A percentile compares a stretch with the other conserved stretches of the same genome.
phyloP scores from a whole-genome alignment of 805 yeast genomes.

The Yamadazyma nakazawae region DNA sequence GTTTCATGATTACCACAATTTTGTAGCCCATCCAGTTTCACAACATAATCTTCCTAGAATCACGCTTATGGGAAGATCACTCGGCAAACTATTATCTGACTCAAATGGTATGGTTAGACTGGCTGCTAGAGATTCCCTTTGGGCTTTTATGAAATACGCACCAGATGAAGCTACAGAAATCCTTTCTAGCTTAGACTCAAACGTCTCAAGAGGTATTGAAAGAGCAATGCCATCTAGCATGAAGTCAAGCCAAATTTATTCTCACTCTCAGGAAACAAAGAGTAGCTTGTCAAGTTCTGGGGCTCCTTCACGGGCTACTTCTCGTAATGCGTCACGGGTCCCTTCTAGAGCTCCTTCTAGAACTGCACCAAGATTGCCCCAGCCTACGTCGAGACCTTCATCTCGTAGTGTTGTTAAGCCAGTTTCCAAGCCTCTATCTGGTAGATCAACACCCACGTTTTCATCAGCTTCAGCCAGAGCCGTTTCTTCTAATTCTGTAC shows the following conservation, averaged over 20 bases:
- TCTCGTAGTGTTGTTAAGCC: constrained; percentile 1
- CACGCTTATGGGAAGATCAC: constrained; percentile 28
- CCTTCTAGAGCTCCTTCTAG: constrained; percentile 2
- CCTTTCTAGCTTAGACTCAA: constrained; percentile 39
- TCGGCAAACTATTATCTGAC: constrained; percentile 65
- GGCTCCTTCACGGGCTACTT: neutral
- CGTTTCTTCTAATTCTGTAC: neutral
- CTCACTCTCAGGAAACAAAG: neutral
- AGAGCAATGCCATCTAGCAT: constrained; percentile 6
- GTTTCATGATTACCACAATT: constrained; percentile 35
- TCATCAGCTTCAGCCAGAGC: neutral
- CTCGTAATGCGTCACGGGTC: neutral
- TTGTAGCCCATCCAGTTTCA: constrained; percentile 1
- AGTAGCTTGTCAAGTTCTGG: neutral
- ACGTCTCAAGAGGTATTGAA: constrained; percentile 46
- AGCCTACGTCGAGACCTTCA: neutral
- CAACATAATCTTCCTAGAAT: constrained; percentile 9
- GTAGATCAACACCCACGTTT: neutral
- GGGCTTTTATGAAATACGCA: constrained; percentile 60
- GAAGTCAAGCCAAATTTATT: neutral
- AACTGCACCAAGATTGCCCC: neutral
- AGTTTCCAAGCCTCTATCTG: neutral
- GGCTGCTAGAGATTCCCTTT: constrained; percentile 66
- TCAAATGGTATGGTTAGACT: constrained; percentile 81
- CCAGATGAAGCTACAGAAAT: constrained; percentile 49